Evolutionary conservation across 805 yeast genomes (phyloP).

Genomic region (Pichia rugopelliculosa): DNA sequence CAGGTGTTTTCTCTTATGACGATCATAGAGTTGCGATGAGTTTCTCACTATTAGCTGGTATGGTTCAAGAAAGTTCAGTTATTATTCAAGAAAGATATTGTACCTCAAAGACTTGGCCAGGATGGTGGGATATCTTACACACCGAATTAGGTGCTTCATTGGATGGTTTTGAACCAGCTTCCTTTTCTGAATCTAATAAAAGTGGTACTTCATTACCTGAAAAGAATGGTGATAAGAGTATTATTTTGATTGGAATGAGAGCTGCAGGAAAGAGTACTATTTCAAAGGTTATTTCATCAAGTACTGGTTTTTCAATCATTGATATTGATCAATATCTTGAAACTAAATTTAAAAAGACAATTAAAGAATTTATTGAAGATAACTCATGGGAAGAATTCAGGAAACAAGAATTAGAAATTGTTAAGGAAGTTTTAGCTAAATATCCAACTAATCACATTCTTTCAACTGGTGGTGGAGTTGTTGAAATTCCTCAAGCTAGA

Average conservation of each 20-base stretch:
- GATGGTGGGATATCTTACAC: slow-evolving; percentile 96
- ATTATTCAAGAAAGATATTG: slow-evolving; percentile 80
- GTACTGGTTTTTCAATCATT: slow-evolving; percentile 57
- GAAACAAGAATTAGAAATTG: slow-evolving; percentile 49
- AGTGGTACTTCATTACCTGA: slow-evolving; percentile 15
- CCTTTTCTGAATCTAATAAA: slow-evolving; percentile 10
- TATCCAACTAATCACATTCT: slow-evolving; percentile 51
- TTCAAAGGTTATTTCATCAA: slow-evolving; percentile 68
- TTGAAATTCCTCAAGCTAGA: slow-evolving; percentile 69
- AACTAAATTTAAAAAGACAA: slow-evolving; percentile 38
- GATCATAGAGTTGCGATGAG: slow-evolving; percentile 99
- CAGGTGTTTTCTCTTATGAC: slow-evolving; percentile 74
- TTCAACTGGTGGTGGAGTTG: slow-evolving; percentile 96
- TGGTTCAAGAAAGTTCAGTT: slow-evolving; percentile 45
- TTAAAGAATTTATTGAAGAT: slow-evolving; percentile 52
- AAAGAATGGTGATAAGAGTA: slow-evolving; percentile 43
- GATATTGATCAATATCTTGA: slow-evolving; percentile 78
- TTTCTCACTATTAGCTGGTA: slow-evolving; percentile 78
- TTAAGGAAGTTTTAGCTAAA: slow-evolving; percentile 40
- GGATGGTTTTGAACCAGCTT: slow-evolving; percentile 56
- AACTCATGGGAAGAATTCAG: slow-evolving; percentile 91
- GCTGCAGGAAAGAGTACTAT: slow-evolving; percentile 94
- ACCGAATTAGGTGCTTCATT: slow-evolving; percentile 55
- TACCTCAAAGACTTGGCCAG: slow-evolving; percentile 99
- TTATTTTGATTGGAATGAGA: slow-evolving; percentile 91